Evolutionary conservation across 805 yeast genomes (phyloP), one percentile per base, ranked within the genome.

Genomic region (Kregervanrija fluxuum): DNA sequence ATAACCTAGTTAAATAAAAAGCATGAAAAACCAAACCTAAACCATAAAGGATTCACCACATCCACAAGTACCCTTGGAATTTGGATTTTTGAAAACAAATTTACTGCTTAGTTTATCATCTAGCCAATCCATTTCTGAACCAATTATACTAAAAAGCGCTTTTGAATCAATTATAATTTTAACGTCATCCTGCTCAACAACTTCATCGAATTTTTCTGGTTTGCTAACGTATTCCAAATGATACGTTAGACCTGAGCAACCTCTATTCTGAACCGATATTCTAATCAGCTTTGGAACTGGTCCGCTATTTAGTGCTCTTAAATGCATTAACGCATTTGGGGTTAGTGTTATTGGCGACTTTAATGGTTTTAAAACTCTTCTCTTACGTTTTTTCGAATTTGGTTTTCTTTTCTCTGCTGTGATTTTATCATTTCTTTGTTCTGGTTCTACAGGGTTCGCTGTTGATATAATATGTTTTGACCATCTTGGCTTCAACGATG

Each of bases 31-130:
- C 33, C n/a, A 40, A 22, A 4, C n/a, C 59, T 68, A 90, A 8
- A 91, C 96, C 96, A 90, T 93, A 64, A 93, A 93, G 5, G 96
- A 87, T 69, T 93, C 99, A 44, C 99, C 99, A 65, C 99, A 93
- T 11, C 99, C 99, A 67, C 99, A 93, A 41, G 95, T 86, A 31
- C 98, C 99, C 69, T 91, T 93, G 35, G 95, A 85, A 67, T 93
- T 93, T 50, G 99, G 99, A 64, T 93, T 93, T 61, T 76, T 83
- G 73, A 93, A 93, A 14, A 93, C 88, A 62, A 93, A 93, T 57
- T 95, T 77, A 11, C 93, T 81, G 31, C 89, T 77, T 50, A 93
- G 70, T 63, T 88, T 90, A 59, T 93, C 96, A 59, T 93, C 98
- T 40, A 87, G 72, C 96, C 96, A 93, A 66, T 93, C 99, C 99